Conservation (phyloP, 2,329 filamentous ascomycete species). For the Pseudogymnoascus sp. region DNA sequence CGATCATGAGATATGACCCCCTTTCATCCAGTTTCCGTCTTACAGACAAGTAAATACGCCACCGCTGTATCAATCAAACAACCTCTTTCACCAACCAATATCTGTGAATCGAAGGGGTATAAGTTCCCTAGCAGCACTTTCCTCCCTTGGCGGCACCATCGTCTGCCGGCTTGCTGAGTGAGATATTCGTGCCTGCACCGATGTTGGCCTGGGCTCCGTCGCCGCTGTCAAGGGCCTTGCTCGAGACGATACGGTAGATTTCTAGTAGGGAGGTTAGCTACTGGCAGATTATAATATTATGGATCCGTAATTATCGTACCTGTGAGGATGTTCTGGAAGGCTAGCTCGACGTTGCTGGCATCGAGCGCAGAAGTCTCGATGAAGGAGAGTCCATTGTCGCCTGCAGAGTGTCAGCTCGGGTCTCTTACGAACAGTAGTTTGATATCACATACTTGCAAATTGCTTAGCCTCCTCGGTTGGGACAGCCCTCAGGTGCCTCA, state of each 20-base stretch:
- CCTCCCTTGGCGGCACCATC: slow-evolving; percentile 66
- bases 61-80: slow-evolving; percentile 24
- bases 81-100: slow-evolving; percentile 9
- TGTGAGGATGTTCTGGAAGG: slow-evolving; percentile 98
- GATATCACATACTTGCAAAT: slow-evolving; percentile 69
- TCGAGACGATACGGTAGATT: slow-evolving; percentile 98
- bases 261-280: slow-evolving; percentile 45
- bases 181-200: slow-evolving; percentile 71
- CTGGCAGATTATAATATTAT: neutral
- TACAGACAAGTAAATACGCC: slow-evolving; percentile 14
- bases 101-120: slow-evolving; percentile 18
- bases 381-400: slow-evolving; percentile 96
- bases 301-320: slow-evolving; percentile 47
- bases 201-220: slow-evolving; percentile 74
- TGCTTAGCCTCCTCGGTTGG: slow-evolving; percentile 96
- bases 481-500: slow-evolving; percentile 93
- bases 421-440: slow-evolving; percentile 3
- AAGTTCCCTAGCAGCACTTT: slow-evolving; percentile 63
- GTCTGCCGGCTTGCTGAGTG: slow-evolving; percentile 78
- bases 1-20: slow-evolving; percentile 10
- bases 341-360: slow-evolving; percentile 97
- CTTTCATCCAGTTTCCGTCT: slow-evolving; percentile 8
- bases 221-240: slow-evolving; percentile 89
- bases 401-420: slow-evolving; percentile 40
- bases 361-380: slow-evolving; percentile 99